Evolutionary conservation across 495 filamentous ascomycete genomes (phyloP).

Genomic region (Staphylotrichum tortipilum): DNA sequence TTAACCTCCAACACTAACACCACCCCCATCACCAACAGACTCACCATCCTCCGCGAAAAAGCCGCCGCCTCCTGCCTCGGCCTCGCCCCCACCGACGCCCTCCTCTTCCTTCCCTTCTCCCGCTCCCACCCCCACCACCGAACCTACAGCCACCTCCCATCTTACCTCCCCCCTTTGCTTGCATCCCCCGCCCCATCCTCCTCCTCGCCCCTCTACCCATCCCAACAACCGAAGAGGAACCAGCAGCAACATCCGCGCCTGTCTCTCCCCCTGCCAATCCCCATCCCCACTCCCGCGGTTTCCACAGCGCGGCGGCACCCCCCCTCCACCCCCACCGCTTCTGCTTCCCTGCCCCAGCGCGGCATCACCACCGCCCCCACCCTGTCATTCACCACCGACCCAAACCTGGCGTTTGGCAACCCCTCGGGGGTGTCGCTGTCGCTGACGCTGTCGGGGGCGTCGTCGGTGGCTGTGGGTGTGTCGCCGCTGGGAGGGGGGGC

Average conservation of each 20-base stretch:
- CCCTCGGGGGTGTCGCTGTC: not conserved
- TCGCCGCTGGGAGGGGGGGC: not conserved
- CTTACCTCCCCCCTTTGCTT: not conserved
- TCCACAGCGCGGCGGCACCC: not conserved
- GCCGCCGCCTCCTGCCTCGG: slow-evolving; percentile 31
- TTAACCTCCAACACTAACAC: not conserved
- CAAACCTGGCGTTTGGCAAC: slow-evolving; percentile 5
- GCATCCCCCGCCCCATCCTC: not conserved
- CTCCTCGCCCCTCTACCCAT: not conserved
- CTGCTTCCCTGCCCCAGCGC: not conserved
- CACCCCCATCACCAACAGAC: slow-evolving; percentile 15
- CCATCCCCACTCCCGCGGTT: not conserved
- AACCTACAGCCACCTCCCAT: not conserved
- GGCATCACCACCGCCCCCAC: too few relatives aligned
- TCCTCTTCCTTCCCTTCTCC: not conserved
- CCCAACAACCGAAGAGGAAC: too few relatives aligned
- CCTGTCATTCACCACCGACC: too few relatives aligned
- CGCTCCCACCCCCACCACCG: not conserved
- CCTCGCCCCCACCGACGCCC: slow-evolving; percentile 15
- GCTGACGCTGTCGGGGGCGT: too few relatives aligned
- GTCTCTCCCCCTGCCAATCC: not conserved
- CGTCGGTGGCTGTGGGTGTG: not conserved
- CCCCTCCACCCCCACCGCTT: not conserved
- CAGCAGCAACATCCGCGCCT: too few relatives aligned
- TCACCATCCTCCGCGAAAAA: slow-evolving; percentile 35